Evolutionary conservation across 257 asterid species (phyloP), one percentile per base, ranked within the genome.

Genomic region (Echium plantagineum): DNA sequence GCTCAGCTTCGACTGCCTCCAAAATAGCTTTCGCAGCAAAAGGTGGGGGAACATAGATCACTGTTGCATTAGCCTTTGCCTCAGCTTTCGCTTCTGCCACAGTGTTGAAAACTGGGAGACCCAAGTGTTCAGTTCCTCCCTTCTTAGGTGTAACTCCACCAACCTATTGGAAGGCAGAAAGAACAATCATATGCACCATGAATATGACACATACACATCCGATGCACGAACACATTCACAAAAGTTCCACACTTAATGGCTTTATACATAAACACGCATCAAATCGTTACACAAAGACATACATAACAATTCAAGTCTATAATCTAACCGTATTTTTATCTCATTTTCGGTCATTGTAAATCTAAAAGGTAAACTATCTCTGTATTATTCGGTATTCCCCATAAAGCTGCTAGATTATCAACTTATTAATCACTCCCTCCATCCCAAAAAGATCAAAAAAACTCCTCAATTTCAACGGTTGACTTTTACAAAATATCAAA

Each of bases 91-190:
- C 98, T 71, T 91, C 94, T 52, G 94, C 94, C 1, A 91, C 95
- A 55, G 87, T 65, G 74, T 86, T 86, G 74, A 91, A 91, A 53
- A 91, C 95, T 35, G 95, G 98, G 62, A 91, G 94, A 24, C 98
- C 98, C 69, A 91, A 74, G 72, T 88, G 98, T 80, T 91, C 95
- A 0, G 97, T 84, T 71, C 98, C 98, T 63, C 98, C 97, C 78
- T 88, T 91, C 67, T 71, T 71, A 17, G 98, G 96, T 31, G 98
- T 91, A 64, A 91, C 98, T 56, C 98, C 97, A 68, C 98, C 97
- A 65, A 91, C 98, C 98, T 91, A 74, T 66, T 49, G 21, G 65
- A 61, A 55, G 32, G 68, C 5, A 65, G 5, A 56, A 53, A 61
- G 38, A 55, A 53, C 2, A 19, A 53, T 53, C 55, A 18, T n/a